phyloP scores from a whole-genome alignment of 2,329 filamentous ascomycete genomes.

The Verticillium longisporum region DNA sequence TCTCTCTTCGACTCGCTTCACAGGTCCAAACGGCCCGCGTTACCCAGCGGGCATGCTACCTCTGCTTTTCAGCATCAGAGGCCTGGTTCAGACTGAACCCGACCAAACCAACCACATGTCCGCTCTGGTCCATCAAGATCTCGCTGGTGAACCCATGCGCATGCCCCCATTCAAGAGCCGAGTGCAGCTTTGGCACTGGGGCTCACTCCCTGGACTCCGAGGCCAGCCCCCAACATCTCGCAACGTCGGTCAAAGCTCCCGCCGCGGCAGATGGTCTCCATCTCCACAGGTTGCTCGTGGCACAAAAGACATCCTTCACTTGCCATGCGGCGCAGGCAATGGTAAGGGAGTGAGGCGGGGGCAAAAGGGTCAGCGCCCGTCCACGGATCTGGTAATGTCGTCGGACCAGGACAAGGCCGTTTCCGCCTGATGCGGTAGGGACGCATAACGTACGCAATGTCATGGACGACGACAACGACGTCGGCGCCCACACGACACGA shows the following conservation, averaged over 20 bases:
- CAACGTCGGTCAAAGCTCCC: background rate
- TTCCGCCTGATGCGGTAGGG: background rate
- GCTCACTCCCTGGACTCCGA: background rate
- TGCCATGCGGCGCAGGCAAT: background rate
- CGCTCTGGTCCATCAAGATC: background rate
- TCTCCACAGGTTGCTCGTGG: background rate
- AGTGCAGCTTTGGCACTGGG: background rate
- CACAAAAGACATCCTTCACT: background rate
- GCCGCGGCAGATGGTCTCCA: background rate
- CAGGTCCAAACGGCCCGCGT: background rate
- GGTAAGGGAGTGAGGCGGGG: background rate
- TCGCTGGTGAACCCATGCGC: background rate
- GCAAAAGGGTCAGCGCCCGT: background rate
- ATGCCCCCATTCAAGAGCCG: background rate
- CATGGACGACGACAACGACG: background rate
- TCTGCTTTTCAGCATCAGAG: background rate
- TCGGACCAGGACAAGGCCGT: background rate
- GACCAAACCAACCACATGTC: background rate
- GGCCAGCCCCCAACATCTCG: background rate
- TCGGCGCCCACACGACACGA: background rate
- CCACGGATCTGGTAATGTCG: background rate
- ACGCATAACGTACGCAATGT: background rate
- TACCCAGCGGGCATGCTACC: background rate
- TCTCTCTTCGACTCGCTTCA: background rate
- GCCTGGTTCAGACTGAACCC: background rate